These are phyloP conservation scores for Polygonum maritimum DNA, from an alignment of 148 eudicot species.

Conservation along the genomic window DNA sequence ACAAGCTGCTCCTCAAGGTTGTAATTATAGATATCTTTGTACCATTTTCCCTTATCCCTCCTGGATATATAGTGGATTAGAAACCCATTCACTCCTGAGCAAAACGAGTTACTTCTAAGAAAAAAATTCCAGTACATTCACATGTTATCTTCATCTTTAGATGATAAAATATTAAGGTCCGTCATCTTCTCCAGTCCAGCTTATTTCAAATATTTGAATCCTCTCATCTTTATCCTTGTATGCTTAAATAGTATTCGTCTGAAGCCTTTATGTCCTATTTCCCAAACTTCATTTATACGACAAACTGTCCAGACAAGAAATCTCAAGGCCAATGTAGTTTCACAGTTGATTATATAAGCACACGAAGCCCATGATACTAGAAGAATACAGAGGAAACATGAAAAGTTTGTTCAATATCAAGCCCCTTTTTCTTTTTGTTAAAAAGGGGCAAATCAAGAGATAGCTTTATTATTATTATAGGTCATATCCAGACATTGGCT, in stretches of 20 bases:
- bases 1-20: constrained; percentile 92
- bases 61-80: background rate
- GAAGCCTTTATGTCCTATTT: background rate
- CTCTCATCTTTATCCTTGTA: background rate
- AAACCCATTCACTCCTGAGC: constrained; percentile 73
- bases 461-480: no score
- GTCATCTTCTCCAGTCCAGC: background rate
- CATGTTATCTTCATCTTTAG: background rate
- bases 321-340: background rate
- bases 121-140: background rate
- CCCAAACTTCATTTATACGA: no score
- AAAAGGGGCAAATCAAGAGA: no score
- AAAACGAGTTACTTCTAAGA: background rate
- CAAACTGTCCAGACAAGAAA: background rate
- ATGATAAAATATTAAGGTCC: background rate
- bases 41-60: no score
- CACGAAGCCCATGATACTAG: background rate
- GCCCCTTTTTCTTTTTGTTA: no score
- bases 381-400: background rate
- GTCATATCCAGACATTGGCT: constrained; percentile 1
- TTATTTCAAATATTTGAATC: background rate
- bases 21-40: constrained; percentile 14
- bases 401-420: background rate
- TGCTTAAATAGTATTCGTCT: background rate
- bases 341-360: background rate